Evolutionary conservation across 2,329 filamentous ascomycete genomes (phyloP), one percentile per base, ranked within the genome.

Genomic region (Chalara sp.): DNA sequence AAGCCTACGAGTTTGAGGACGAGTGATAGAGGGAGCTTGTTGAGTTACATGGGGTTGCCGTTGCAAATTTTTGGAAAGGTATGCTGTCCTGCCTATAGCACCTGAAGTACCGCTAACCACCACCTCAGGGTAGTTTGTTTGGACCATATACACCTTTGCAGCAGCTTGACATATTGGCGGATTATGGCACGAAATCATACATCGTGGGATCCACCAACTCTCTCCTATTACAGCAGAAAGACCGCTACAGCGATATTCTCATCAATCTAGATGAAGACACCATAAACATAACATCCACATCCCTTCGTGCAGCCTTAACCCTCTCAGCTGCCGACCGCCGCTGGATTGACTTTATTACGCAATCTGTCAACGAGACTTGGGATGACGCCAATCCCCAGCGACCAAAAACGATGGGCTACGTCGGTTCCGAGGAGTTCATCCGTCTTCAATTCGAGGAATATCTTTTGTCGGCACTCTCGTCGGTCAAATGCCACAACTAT

Each of bases 191-290:
- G 21, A 97, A 96, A 71, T 96, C 92, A 1, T 99, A 97, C 63
- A 87, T 99, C 49, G 91, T 99, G 51, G 93, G 93, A 56, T 96
- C 91, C 58, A 99, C 93, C 37, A 99, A 99, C 67, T 95, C 90
- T 5, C 76, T 99, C 29, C 76, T 99, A 33, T 73, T 99, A 8
- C 91, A 96, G 63, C 93, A 99, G 67, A 95, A 84, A 67, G 92
- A 99, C 65, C 83, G 90, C 43, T 97, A 99, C 67, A 95, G 90
- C 67, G 93, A 99, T 64, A 89, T 97, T 35, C 77, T 99, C 53
- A 90, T 99, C 65, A 96, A 99, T 65, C 83, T 99, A 21, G 93
- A 99, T 66, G 91, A 96, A 56, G 81, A 86, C 58, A 87, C 81
- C 2, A 83, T 97, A 60, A 92, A 82, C 61, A 88, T 96, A 56